Percentiles rank a stretch among this genome's conserved stretches.
These are phyloP conservation scores for Calonectria ilicicola DNA, from an alignment of 2,329 filamentous ascomycete species.

Conservation along the genomic window DNA sequence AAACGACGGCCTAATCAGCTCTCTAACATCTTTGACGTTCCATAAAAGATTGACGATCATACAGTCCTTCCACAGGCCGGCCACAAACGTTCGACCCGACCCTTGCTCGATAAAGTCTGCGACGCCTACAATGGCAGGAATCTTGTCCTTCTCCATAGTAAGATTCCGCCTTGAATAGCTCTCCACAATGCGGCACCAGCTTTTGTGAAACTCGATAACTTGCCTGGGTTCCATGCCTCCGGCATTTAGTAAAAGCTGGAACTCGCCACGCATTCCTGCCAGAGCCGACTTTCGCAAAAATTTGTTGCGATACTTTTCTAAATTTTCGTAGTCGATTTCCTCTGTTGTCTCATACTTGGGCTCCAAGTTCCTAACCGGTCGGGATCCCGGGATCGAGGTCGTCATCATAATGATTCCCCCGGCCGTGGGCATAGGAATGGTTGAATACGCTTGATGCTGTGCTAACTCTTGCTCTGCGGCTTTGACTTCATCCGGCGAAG, in stretches of 20 bases:
- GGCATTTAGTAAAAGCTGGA: not conserved
- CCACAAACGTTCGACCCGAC: not conserved
- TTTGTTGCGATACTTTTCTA: too few relatives aligned
- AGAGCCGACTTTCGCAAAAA: not conserved
- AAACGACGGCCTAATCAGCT: not conserved
- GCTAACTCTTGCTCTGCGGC: too few relatives aligned
- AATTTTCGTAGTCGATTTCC: too few relatives aligned
- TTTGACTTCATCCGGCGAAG: too few relatives aligned
- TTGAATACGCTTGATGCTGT: too few relatives aligned
- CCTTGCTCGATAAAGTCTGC: not conserved
- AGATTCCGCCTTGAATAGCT: not conserved
- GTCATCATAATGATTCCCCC: not conserved
- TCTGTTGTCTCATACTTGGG: too few relatives aligned
- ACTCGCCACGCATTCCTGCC: not conserved
- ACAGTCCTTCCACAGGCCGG: not conserved
- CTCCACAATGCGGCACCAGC: conserved; percentile 3
- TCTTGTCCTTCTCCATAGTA: not conserved
- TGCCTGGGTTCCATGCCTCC: not conserved
- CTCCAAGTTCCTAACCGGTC: too few relatives aligned
- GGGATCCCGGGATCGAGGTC: too few relatives aligned
- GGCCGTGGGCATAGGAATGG: not conserved
- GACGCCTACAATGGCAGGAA: not conserved
- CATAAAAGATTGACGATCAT: not conserved
- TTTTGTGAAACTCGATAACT: not conserved
- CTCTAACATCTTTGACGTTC: not conserved